Evolutionary conservation across 2,329 filamentous ascomycete genomes (phyloP).

Genomic region (Alternaria consortialis): DNA sequence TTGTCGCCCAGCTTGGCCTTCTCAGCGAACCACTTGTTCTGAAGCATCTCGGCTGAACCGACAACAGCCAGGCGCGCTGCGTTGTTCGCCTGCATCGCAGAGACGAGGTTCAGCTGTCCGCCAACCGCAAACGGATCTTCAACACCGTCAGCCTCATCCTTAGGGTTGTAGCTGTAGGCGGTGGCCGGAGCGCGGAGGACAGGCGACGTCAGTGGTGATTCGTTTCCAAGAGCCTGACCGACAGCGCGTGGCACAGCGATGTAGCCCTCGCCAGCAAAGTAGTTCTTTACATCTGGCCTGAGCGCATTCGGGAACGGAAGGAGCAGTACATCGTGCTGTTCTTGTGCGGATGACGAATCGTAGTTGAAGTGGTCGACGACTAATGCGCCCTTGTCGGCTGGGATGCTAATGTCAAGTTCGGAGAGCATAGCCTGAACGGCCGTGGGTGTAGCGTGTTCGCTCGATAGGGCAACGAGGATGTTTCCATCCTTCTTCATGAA

Average conservation of each 20-base stretch:
- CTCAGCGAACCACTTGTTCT: conserved; percentile 88
- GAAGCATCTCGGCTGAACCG: conserved; percentile 85
- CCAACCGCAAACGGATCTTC: conserved; percentile 89
- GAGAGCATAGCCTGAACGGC: conserved; percentile 80
- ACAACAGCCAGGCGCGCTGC: conserved; percentile 88
- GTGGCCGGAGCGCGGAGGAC: conserved; percentile 83
- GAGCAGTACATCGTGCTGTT: conserved; percentile 88
- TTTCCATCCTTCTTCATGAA: conserved; percentile 94
- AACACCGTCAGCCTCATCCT: conserved; percentile 76
- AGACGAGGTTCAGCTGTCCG: conserved; percentile 83
- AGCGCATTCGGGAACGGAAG: conserved; percentile 72
- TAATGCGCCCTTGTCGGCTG: conserved; percentile 81
- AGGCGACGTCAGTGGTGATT: conserved; percentile 78
- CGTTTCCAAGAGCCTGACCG: conserved; percentile 81
- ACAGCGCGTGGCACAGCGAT: conserved; percentile 84
- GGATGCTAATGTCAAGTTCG: conserved; percentile 89
- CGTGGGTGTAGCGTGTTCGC: conserved; percentile 72
- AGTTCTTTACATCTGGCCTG: conserved; percentile 76
- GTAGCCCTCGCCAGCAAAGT: conserved; percentile 74
- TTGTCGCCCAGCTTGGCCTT: conserved; percentile 68
- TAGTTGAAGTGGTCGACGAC: conserved; percentile 98
- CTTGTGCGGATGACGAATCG: conserved; percentile 76
- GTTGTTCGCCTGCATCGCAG: conserved; percentile 89
- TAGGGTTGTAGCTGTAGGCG: conserved; percentile 92
- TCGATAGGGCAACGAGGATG: conserved; percentile 84